phyloP scores from a whole-genome alignment of 78 protist genomes.

The Dictyostelium brefeldianum region DNA sequence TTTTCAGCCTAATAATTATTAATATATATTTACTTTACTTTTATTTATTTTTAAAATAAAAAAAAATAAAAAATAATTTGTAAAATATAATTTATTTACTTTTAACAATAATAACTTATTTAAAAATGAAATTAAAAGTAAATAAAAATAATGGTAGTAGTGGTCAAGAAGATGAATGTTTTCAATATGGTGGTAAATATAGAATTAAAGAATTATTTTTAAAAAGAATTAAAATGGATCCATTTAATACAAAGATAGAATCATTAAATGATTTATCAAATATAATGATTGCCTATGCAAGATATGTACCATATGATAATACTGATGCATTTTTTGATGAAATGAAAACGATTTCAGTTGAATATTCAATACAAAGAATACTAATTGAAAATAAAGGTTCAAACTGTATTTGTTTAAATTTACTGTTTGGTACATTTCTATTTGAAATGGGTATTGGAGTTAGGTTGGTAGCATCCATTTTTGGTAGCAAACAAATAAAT shows the following conservation, averaged over 20 bases:
- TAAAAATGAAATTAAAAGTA: no score
- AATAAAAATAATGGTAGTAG: no score
- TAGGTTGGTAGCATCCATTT: background rate
- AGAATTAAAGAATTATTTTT: background rate
- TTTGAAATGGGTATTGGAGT: slow-evolving; percentile 1
- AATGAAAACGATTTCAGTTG: background rate
- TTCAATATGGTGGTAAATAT: background rate
- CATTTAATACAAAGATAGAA: background rate
- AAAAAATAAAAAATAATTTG: no score
- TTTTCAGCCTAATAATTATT: no score
- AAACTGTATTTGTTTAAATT: background rate
- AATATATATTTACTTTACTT: no score
- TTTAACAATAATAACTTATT: no score
- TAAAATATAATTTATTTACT: no score
- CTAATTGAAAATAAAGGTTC: background rate
- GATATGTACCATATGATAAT: background rate
- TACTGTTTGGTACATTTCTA: background rate
- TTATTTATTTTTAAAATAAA: no score
- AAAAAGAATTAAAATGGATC: slow-evolving; percentile 2
- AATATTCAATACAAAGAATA: background rate
- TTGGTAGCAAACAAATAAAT: background rate
- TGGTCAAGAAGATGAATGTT: no score
- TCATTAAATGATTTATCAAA: background rate
- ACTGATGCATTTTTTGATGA: no score
- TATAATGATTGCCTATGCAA: background rate